phyloP scores from a whole-genome alignment of 2,329 filamentous ascomycete genomes.

The Aspergillus phoenicis region DNA sequence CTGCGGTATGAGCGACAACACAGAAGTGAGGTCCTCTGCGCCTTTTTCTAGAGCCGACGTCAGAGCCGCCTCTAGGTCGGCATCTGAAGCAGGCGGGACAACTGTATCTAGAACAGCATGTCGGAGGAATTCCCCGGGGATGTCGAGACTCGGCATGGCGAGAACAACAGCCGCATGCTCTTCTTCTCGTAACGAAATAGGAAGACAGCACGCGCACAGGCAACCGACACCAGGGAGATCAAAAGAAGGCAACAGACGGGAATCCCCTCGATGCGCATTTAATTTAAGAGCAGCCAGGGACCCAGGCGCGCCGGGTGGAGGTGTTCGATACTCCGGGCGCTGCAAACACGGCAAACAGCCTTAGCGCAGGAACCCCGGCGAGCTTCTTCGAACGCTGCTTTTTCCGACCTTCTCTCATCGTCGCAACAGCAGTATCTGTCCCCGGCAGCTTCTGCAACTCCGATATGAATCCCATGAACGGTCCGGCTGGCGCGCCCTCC shows the following conservation, averaged over 20 bases:
- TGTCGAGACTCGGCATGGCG: slow-evolving; percentile 39
- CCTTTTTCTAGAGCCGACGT: slow-evolving; percentile 48
- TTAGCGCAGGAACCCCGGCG: slow-evolving; percentile 13
- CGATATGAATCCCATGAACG: slow-evolving; percentile 59
- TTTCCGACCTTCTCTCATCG: slow-evolving; percentile 23
- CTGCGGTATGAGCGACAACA: slow-evolving; percentile 53
- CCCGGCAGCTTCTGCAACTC: slow-evolving; percentile 8
- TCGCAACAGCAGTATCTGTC: slow-evolving; percentile 9
- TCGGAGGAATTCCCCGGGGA: slow-evolving; percentile 45
- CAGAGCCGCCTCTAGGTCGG: slow-evolving; percentile 45
- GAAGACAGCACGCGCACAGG: background rate
- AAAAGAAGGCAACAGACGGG: background rate
- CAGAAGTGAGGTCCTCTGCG: slow-evolving; percentile 47
- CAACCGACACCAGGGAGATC: background rate
- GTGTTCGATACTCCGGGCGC: slow-evolving; percentile 18
- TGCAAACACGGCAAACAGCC: slow-evolving; percentile 36
- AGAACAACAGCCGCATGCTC: slow-evolving; percentile 29
- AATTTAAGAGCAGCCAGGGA: slow-evolving; percentile 3
- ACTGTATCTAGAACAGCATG: slow-evolving; percentile 48
- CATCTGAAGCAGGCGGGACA: slow-evolving; percentile 45
- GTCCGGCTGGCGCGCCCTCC: slow-evolving; percentile 53
- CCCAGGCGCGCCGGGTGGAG: slow-evolving; percentile 6
- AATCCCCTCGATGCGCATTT: background rate
- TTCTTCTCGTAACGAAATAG: slow-evolving; percentile 5
- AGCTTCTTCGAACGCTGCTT: slow-evolving; percentile 29